Evolutionary conservation across 305 asterid genomes (phyloP), one percentile per base, ranked within the genome.

Genomic region (Fraxinus xanthoxyloides): DNA sequence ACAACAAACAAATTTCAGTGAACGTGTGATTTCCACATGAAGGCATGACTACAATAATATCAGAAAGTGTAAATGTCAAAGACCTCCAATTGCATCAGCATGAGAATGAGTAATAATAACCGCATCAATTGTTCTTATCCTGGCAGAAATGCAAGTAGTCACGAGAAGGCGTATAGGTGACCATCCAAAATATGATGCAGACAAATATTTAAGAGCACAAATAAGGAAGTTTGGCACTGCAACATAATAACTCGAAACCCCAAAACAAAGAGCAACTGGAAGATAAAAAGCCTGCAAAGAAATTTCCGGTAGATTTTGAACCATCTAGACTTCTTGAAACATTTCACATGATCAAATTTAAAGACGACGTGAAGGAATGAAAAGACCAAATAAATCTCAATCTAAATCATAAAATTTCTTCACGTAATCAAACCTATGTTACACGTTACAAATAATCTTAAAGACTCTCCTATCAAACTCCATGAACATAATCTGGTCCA

Each of bases 61-160:
- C 59, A 73, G 82, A 83, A 79, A 70, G 90, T 83, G 82, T 88
- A 82, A 84, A 87, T 81, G 87, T 81, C 85, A 91, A 91, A 91
- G 92, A 95, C 99, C 99, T 95, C 98, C 99, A 84, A 93, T 96
- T 85, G 99, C 98, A 93, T 96, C 98, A 90, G 99, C 99, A 93
- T 96, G 99, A 88, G 98, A 96, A 92, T 96, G 98, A 85, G 99
- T 96, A 84, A 96, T 91, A 83, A 96, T 82, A 88, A 96, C 99
- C 83, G 98, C 98, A 88, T 96, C 98, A 86, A 96, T 81, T 83
- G 90, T 88, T 92, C 98, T 91, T 91, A 94, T 89, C 98, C 99
- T 96, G 99, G 86, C 87, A 91, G 89, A 91, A 87, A 89, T 87
- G 78, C 61, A 87, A 90, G 88, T 77, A 56, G 89, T 87, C 93